Conservation (phyloP, 805 yeast genomes). For the Myxozyma mucilagina region DNA sequence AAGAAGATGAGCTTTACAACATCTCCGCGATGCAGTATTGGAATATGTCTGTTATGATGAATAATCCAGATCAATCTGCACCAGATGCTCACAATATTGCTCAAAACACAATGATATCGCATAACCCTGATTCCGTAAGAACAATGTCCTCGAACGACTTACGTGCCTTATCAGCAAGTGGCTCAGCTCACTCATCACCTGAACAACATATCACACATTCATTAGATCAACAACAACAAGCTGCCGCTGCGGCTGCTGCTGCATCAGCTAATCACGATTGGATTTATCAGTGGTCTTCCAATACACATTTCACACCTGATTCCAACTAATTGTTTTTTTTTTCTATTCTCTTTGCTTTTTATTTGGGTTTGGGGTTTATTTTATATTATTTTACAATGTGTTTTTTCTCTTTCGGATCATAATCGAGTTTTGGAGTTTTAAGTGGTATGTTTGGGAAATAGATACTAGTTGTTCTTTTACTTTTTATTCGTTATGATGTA, state of each 20-base stretch:
- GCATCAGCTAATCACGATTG: slow-evolving; percentile 1
- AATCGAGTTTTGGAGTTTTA: neutral
- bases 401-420: neutral
- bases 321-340: neutral
- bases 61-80: neutral
- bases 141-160: slow-evolving; percentile 2
- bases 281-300: slow-evolving; percentile 8
- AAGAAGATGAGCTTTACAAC: slow-evolving; percentile 19
- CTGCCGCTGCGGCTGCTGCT: slow-evolving; percentile 1
- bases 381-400: neutral
- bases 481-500: neutral
- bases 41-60: slow-evolving; percentile 5
- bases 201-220: slow-evolving; percentile 12
- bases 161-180: slow-evolving; percentile 21
- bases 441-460: neutral
- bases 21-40: slow-evolving; percentile 19
- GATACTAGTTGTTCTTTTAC: neutral
- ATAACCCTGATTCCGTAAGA: neutral
- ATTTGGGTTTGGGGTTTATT: neutral
- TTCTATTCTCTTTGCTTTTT: neutral
- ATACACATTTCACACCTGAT: neutral
- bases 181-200: slow-evolving; percentile 26
- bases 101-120: neutral
- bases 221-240: slow-evolving; percentile 1
- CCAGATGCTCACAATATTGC: neutral